Evolutionary conservation across 139 green algal genomes (phyloP).

Genomic region (Closterium sp.): DNA sequence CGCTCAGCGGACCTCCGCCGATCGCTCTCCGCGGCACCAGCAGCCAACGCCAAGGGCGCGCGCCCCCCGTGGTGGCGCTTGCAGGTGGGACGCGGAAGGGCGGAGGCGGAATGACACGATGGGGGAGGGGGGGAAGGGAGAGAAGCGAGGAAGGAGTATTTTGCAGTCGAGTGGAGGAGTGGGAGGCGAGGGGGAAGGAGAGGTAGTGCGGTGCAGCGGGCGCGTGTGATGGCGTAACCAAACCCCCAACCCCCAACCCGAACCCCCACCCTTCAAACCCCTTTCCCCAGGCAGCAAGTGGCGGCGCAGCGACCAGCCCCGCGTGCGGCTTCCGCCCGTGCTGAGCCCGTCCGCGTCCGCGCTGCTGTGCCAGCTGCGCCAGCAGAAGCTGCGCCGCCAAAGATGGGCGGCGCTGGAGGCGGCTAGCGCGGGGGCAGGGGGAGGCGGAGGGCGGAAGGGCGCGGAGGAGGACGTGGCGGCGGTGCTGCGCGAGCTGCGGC

Average conservation of each 20-base stretch:
- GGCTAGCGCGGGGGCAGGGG: not conserved
- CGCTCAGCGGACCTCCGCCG: not conserved
- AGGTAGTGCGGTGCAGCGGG: too few relatives aligned
- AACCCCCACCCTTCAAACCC: not conserved
- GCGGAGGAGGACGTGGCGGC: not conserved
- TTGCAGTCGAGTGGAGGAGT: too few relatives aligned
- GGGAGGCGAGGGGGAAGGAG: too few relatives aligned
- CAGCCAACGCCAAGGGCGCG: not conserved
- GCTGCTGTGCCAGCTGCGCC: not conserved
- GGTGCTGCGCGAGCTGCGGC: not conserved
- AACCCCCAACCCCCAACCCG: not conserved
- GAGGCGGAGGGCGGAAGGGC: not conserved
- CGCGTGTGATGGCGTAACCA: too few relatives aligned
- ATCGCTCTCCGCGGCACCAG: not conserved
- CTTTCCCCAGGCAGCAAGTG: not conserved
- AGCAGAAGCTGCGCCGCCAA: not conserved
- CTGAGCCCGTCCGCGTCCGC: not conserved
- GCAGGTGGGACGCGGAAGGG: not conserved
- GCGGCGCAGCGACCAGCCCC: not conserved
- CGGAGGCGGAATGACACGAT: not conserved
- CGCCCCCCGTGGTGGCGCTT: not conserved
- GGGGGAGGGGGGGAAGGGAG: not conserved
- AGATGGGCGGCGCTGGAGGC: not conserved
- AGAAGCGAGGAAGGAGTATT: too few relatives aligned
- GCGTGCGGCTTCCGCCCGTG: not conserved